Conservation (phyloP, 2,329 filamentous ascomycete genomes). For the Botrytis byssoidea region DNA sequence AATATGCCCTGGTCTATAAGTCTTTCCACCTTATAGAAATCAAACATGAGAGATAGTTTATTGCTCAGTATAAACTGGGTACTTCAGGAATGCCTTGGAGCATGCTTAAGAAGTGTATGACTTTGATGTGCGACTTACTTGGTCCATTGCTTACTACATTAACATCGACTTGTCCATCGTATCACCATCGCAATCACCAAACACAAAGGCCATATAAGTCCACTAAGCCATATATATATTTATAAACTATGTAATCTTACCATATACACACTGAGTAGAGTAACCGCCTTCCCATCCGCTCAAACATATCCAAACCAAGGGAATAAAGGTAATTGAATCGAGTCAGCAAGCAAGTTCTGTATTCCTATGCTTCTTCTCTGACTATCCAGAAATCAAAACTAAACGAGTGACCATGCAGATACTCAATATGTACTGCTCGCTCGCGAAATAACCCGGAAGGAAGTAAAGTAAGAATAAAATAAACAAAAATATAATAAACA, state of each 20-base stretch:
- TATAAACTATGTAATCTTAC: background rate
- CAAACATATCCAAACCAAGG: background rate
- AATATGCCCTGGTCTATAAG: background rate
- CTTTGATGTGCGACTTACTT: background rate
- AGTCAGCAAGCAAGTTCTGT: background rate
- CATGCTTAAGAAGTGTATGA: background rate
- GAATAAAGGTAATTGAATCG: background rate
- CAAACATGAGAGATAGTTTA: background rate
- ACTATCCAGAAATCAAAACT: background rate
- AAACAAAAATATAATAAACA: background rate
- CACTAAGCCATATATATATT: background rate
- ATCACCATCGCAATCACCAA: background rate
- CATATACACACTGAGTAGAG: background rate
- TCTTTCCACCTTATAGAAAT: background rate
- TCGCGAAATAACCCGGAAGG: background rate
- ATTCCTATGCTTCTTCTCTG: background rate
- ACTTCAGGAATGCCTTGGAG: background rate
- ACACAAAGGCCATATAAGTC: background rate
- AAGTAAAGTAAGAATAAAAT: background rate
- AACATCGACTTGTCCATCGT: background rate
- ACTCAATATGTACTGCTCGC: background rate
- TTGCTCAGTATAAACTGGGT: background rate
- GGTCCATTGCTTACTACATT: background rate
- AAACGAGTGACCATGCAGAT: background rate
- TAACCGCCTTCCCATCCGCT: background rate